Evolutionary conservation across 345 rosid species (phyloP).

Genomic region (Eucalyptus tenuipes): DNA sequence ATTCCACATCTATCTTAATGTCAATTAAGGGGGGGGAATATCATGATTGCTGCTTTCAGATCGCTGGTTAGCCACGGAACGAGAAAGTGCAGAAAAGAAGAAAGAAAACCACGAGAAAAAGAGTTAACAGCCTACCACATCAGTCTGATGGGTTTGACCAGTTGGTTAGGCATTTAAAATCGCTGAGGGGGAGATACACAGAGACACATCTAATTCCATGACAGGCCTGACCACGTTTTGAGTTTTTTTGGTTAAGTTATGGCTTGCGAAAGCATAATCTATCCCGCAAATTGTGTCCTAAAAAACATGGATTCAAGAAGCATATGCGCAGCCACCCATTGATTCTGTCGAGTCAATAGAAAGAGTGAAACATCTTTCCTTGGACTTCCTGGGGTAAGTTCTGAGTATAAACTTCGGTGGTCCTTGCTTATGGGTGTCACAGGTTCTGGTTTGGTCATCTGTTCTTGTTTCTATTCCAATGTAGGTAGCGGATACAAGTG

Average conservation of each 20-base stretch:
- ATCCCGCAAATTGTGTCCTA: background rate
- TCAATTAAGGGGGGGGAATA: background rate
- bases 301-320: background rate
- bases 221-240: background rate
- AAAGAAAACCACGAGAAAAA: background rate
- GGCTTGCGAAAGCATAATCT: background rate
- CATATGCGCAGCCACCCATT: background rate
- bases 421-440: background rate
- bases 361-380: background rate
- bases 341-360: background rate
- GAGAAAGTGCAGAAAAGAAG: background rate
- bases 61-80: background rate
- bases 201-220: background rate
- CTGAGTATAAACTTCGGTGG: background rate
- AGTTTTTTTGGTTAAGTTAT: background rate
- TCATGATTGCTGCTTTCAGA: background rate
- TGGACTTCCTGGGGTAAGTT: background rate
- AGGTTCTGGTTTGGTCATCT: background rate
- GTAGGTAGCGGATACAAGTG: background rate
- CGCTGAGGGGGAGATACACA: background rate
- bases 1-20: background rate
- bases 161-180: background rate
- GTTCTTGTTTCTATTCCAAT: background rate
- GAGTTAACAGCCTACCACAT: background rate
- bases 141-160: background rate